Evolutionary conservation across 139 green algal species (phyloP).

Genomic region (Ulvella scutata): DNA sequence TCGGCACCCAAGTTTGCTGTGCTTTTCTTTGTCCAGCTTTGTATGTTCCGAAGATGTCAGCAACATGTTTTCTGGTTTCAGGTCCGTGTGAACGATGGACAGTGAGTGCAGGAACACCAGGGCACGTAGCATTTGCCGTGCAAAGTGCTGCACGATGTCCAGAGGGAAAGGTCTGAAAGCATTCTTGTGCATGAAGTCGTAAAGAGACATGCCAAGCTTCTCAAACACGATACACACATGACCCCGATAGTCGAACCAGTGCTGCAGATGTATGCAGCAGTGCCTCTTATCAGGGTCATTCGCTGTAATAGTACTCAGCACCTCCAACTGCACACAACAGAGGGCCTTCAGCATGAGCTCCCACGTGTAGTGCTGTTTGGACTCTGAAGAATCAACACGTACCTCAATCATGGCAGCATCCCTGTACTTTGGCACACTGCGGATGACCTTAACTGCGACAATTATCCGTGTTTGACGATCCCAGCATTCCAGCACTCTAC

Average conservation of each 20-base stretch:
- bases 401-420: conserved; percentile 97
- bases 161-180: conserved; percentile 78
- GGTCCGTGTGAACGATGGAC: conserved; percentile 86
- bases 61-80: conserved; percentile 99
- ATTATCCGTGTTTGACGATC: conserved; percentile 69
- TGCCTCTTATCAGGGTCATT: conserved; percentile 39
- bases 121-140: conserved; percentile 59
- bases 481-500: conserved; percentile 87
- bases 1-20: conserved; percentile 16
- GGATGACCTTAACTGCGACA: conserved; percentile 90
- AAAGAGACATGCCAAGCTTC: conserved; percentile 81
- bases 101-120: conserved; percentile 83
- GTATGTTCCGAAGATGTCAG: conserved; percentile 37
- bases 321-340: conserved; percentile 51
- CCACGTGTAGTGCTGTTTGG: too few relatives aligned
- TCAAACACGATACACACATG: conserved; percentile 99
- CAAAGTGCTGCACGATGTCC: conserved; percentile 63
- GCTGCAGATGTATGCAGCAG: conserved; percentile 59
- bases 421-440: conserved; percentile 93
- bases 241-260: conserved; percentile 95
- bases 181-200: conserved; percentile 89
- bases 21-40: conserved; percentile 5
- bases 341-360: too few relatives aligned
- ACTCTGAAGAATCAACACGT: background rate
- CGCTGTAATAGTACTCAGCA: conserved; percentile 61